Conservation (phyloP, 2,329 filamentous ascomycete species). For the Tolypocladium album region DNA sequence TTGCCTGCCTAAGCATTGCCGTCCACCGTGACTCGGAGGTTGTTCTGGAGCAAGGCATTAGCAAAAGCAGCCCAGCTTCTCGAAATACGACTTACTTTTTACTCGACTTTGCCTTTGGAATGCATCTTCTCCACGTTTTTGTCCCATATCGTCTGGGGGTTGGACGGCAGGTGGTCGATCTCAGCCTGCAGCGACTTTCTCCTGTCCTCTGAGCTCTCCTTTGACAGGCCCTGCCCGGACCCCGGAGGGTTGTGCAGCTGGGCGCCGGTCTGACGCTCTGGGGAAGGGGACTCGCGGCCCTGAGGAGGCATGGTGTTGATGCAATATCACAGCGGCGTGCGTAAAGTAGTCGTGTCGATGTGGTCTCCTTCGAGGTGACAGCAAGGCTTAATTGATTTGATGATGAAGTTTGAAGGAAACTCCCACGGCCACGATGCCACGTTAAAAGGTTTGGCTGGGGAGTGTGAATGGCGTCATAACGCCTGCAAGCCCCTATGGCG, state of each 20-base stretch:
- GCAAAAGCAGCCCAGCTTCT: not conserved
- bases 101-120: slow-evolving; percentile 29
- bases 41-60: not conserved
- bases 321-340: slow-evolving; percentile 10
- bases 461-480: not conserved
- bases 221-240: slow-evolving; percentile 38
- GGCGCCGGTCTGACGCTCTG: slow-evolving; percentile 53
- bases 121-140: slow-evolving; percentile 51
- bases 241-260: slow-evolving; percentile 51
- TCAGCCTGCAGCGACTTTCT: slow-evolving; percentile 39
- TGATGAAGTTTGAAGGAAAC: not conserved
- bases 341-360: not conserved
- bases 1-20: too few species aligned
- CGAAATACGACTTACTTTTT: not conserved
- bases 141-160: slow-evolving; percentile 56
- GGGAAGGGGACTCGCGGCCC: slow-evolving; percentile 70
- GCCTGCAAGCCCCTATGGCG: not conserved
- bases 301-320: slow-evolving; percentile 52
- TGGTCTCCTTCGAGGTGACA: not conserved
- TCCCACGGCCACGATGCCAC: not conserved
- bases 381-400: not conserved
- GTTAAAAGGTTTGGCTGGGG: not conserved
- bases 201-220: slow-evolving; percentile 44
- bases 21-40: not conserved
- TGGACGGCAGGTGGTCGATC: slow-evolving; percentile 46